Evolutionary conservation across 106 monocot genomes (phyloP).

Genomic region (Xerophyta viscosa): DNA sequence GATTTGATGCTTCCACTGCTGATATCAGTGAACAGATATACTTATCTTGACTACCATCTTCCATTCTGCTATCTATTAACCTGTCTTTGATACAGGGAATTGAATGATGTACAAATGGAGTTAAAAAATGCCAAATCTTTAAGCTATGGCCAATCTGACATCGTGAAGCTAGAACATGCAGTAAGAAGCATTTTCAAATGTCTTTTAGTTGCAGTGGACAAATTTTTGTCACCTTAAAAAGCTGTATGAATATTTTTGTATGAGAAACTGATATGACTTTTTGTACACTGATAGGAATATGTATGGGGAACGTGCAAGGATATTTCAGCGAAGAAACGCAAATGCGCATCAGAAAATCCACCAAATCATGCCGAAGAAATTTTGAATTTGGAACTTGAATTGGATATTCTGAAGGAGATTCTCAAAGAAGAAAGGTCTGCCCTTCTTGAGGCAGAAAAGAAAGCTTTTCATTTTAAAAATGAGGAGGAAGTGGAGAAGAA

Average conservation of each 20-base stretch:
- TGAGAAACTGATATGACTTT: not conserved
- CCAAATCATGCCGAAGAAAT: slow-evolving; percentile 38
- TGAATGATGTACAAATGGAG: slow-evolving; percentile 32
- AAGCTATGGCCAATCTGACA: slow-evolving; percentile 3
- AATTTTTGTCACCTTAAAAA: no score
- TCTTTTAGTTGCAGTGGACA: no score
- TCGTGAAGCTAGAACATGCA: no score
- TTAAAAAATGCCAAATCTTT: slow-evolving; percentile 24
- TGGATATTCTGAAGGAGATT: slow-evolving; percentile 78
- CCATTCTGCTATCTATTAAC: not conserved
- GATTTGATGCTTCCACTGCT: not conserved
- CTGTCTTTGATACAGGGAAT: slow-evolving; percentile 30
- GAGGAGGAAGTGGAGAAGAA: slow-evolving; percentile 24
- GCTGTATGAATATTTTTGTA: no score
- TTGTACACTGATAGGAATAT: slow-evolving; percentile 22
- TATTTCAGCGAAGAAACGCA: slow-evolving; percentile 1
- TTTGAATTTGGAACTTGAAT: slow-evolving; percentile 64
- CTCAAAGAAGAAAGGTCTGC: slow-evolving; percentile 60
- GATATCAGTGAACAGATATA: not conserved
- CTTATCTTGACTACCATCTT: not conserved
- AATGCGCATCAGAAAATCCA: not conserved
- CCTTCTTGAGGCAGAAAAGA: slow-evolving; percentile 34
- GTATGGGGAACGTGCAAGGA: slow-evolving; percentile 12
- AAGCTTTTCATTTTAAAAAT: slow-evolving; percentile 8
- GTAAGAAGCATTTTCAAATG: no score